Evolutionary conservation across 1,139 yeast genomes (phyloP).

Genomic region (Williopsis jadinii): DNA sequence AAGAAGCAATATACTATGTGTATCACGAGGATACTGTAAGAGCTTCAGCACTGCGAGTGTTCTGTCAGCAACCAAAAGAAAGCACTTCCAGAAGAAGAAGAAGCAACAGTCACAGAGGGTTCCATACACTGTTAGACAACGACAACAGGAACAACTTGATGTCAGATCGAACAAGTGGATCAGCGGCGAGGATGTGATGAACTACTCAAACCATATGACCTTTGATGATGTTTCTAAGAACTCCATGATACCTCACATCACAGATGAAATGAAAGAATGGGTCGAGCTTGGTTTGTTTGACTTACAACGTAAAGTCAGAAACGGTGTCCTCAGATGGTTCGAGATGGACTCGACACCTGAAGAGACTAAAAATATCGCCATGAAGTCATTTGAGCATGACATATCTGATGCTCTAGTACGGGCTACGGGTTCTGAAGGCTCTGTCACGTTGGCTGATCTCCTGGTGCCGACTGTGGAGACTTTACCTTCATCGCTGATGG

Average conservation of each 20-base stretch:
- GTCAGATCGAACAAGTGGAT: slow-evolving; percentile 1
- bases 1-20: too few relatives aligned
- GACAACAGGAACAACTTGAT: neutral
- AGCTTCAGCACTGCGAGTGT: too few relatives aligned
- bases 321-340: neutral
- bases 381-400: slow-evolving; percentile 1
- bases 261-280: neutral
- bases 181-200: neutral
- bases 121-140: too few relatives aligned
- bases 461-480: neutral
- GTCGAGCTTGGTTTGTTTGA: neutral
- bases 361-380: neutral
- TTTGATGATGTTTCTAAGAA: neutral
- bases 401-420: neutral
- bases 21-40: too few relatives aligned
- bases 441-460: neutral
- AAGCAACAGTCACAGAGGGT: neutral
- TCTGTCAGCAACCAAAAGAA: too few relatives aligned
- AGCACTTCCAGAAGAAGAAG: neutral
- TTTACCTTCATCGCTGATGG: neutral
- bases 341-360: neutral
- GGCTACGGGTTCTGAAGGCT: too few relatives aligned
- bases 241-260: neutral
- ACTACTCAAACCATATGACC: neutral
- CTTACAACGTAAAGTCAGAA: neutral